Evolutionary conservation across 192 early-diverging fungal genomes (phyloP).

Genomic region (Backusella luteola): DNA sequence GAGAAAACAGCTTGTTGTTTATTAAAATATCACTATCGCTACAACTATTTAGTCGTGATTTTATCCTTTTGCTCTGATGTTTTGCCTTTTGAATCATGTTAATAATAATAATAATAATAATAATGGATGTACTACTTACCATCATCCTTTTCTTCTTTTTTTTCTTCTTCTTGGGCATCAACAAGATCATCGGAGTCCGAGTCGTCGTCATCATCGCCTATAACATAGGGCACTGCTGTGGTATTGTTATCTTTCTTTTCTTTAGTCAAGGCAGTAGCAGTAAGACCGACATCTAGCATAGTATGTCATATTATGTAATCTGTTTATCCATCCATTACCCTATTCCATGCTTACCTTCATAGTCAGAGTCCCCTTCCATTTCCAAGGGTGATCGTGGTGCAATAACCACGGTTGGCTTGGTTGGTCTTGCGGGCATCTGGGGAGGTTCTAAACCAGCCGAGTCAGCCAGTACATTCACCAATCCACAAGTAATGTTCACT

Average conservation of each 20-base stretch:
- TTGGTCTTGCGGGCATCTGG: neutral
- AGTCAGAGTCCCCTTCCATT: conserved; percentile 11
- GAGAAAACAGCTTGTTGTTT: too few species aligned
- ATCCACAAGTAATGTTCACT: neutral
- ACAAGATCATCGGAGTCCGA: conserved; percentile 28
- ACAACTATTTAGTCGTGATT: too few species aligned
- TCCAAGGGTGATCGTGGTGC: conserved; percentile 15
- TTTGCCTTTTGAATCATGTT: too few species aligned
- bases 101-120: too few species aligned
- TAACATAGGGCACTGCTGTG: conserved; percentile 14
- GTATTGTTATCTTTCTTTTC: conserved; percentile 3
- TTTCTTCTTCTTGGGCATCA: conserved; percentile 20
- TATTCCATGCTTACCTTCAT: conserved; percentile 8
- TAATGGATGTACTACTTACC: too few species aligned
- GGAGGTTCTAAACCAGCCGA: neutral
- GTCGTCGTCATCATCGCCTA: conserved; percentile 28
- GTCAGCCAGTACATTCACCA: too few species aligned
- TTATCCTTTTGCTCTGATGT: too few species aligned
- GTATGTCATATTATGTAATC: neutral
- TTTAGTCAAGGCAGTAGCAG: neutral
- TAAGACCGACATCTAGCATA: neutral
- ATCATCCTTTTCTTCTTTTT: neutral
- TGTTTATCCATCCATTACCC: neutral
- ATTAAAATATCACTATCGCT: too few species aligned
- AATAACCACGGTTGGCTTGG: conserved; percentile 6